Evolutionary conservation across 306 rosid species (phyloP).

Genomic region (Quercus parvula): DNA sequence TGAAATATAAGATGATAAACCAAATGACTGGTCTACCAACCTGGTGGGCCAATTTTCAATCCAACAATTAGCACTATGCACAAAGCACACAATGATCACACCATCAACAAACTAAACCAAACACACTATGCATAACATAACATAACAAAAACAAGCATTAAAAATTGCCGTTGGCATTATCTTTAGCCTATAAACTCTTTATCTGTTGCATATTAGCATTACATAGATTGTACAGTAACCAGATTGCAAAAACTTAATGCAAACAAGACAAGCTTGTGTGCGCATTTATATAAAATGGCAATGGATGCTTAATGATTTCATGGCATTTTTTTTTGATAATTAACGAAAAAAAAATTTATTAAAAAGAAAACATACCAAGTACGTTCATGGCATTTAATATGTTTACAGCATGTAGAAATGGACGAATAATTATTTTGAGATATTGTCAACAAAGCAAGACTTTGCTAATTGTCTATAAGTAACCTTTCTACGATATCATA

Average conservation of each 20-base stretch:
- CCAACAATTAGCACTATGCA: neutral
- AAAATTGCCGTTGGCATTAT: neutral
- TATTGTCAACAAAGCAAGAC: neutral
- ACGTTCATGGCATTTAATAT: neutral
- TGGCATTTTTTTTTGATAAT: neutral
- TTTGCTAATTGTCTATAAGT: neutral
- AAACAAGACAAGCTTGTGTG: neutral
- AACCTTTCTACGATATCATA: neutral
- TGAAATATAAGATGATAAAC: neutral
- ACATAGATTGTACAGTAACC: neutral
- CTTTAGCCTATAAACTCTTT: neutral
- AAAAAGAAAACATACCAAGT: too few relatives aligned
- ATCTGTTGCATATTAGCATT: neutral
- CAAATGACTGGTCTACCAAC: neutral
- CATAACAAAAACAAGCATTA: neutral
- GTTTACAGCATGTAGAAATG: neutral
- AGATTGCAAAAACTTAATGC: too few relatives aligned
- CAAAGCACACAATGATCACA: neutral
- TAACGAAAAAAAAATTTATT: too few relatives aligned
- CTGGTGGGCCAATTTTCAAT: neutral
- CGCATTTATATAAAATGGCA: neutral
- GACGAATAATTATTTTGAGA: neutral
- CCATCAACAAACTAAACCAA: slow-evolving; percentile 9
- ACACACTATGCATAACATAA: neutral
- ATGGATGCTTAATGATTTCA: neutral